Evolutionary conservation across 352 stramenopile genomes (phyloP).

Genomic region (Thraustochytrium striatum): DNA sequence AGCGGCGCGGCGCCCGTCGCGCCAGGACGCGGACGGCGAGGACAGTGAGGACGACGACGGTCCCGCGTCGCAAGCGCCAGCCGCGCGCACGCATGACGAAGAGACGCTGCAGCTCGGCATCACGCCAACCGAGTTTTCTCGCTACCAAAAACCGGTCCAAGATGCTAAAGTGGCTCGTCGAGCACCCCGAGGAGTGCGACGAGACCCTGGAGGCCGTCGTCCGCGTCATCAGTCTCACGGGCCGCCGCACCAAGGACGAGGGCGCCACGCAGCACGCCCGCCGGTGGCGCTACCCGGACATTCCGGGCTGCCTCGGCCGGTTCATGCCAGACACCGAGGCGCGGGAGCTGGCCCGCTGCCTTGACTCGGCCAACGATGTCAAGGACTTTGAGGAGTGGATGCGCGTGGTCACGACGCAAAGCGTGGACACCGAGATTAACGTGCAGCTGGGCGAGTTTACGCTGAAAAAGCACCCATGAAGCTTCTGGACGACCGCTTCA

Average conservation of each 20-base stretch:
- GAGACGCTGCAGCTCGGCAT: constrained; percentile 60
- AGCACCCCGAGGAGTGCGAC: constrained; percentile 66
- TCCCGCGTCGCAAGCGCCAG: no score
- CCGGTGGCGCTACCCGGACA: constrained; percentile 34
- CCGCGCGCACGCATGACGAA: no score
- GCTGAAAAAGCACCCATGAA: constrained; percentile 85
- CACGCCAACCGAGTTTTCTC: constrained; percentile 82
- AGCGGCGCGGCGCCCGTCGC: not conserved
- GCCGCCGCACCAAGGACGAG: constrained; percentile 57
- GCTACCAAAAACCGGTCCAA: constrained; percentile 75
- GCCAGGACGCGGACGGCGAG: constrained; percentile 29
- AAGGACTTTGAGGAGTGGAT: constrained; percentile 57
- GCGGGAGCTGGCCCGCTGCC: constrained; percentile 58
- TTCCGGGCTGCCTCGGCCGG: constrained; percentile 51
- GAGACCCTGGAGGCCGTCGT: constrained; percentile 75
- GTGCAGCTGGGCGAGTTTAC: constrained; percentile 86
- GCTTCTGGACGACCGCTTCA: constrained; percentile 70
- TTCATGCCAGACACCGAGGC: constrained; percentile 72
- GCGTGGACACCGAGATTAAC: constrained; percentile 76
- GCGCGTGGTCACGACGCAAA: constrained; percentile 52
- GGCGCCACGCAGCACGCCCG: constrained; percentile 52
- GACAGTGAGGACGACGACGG: no score
- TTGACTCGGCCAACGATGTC: constrained; percentile 2
- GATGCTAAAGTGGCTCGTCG: constrained; percentile 74
- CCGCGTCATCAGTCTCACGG: constrained; percentile 73